phyloP scores from a whole-genome alignment of 2,329 filamentous ascomycete species.

The Neofusicoccum parvum region DNA sequence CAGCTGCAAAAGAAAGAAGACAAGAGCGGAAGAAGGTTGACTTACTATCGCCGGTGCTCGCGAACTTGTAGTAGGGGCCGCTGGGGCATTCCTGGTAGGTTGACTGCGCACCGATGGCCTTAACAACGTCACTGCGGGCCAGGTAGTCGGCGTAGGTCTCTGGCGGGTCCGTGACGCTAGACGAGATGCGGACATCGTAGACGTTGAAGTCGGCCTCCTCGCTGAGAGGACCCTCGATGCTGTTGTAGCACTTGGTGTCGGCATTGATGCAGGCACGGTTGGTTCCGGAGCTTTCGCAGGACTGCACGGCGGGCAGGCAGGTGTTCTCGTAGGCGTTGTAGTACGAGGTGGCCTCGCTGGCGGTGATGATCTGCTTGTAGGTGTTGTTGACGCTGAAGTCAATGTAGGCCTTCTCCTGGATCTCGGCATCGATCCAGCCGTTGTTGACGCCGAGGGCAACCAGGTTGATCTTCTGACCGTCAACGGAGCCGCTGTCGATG shows the following conservation, averaged over 20 bases:
- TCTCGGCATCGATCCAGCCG: slow-evolving; percentile 46
- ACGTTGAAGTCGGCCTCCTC: slow-evolving; percentile 19
- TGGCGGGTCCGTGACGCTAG: slow-evolving; percentile 8
- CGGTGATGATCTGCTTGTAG: slow-evolving; percentile 18
- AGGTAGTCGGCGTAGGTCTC: slow-evolving; percentile 45
- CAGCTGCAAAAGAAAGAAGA: no score
- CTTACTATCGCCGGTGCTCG: slow-evolving; percentile 11
- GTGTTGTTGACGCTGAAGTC: slow-evolving; percentile 21
- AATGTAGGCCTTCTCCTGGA: slow-evolving; percentile 23
- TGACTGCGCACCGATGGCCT: slow-evolving; percentile 36
- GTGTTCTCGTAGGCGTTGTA: slow-evolving; percentile 15
- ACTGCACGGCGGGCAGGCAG: slow-evolving; percentile 19
- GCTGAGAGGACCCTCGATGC: slow-evolving; percentile 44
- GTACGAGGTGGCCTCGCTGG: slow-evolving; percentile 4
- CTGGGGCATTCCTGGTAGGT: slow-evolving; percentile 35
- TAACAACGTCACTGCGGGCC: slow-evolving; percentile 55
- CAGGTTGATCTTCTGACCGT: slow-evolving; percentile 23
- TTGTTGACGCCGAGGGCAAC: slow-evolving; percentile 31
- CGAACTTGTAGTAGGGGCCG: slow-evolving; percentile 39
- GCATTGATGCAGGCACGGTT: slow-evolving; percentile 21
- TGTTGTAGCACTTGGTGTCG: slow-evolving; percentile 45
- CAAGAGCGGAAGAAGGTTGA: background rate
- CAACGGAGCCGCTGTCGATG: background rate
- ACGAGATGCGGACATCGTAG: slow-evolving; percentile 17
- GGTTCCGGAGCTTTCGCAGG: slow-evolving; percentile 17